Conservation (phyloP, 306 rosid genomes). For the Begonia loranthoides region DNA sequence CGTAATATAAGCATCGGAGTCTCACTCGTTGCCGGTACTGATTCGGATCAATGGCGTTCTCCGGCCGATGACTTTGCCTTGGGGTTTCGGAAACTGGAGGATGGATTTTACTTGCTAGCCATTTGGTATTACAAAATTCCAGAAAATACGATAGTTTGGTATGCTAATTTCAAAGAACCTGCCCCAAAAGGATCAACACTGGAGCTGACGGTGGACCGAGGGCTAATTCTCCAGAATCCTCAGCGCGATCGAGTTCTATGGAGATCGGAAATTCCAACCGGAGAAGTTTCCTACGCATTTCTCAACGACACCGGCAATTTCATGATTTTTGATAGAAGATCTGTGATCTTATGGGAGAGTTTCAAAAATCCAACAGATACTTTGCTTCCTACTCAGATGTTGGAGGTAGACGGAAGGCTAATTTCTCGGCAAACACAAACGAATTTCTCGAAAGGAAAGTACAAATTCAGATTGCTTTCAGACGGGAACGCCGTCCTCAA, state of each 20-base stretch:
- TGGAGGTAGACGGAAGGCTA: conserved; percentile 4
- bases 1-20: conserved; percentile 9
- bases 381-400: conserved; percentile 17
- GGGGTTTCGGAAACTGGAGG: conserved; percentile 18
- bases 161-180: conserved; percentile 11
- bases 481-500: conserved; percentile 16
- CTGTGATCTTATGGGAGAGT: conserved; percentile 12
- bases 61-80: conserved; percentile 35
- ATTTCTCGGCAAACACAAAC: conserved; percentile 20
- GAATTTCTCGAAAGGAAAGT: conserved; percentile 15
- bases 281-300: conserved; percentile 2
- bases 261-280: not conserved
- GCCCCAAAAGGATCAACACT: conserved; percentile 21
- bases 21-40: conserved; percentile 12
- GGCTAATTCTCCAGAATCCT: conserved; percentile 15
- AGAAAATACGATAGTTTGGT: conserved; percentile 32
- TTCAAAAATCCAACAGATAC: conserved; percentile 17
- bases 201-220: conserved; percentile 13
- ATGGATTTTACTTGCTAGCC: conserved; percentile 23
- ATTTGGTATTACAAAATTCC: conserved; percentile 29
- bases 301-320: conserved; percentile 15
- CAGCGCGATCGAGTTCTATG: conserved; percentile 7
- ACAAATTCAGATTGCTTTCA: not conserved
- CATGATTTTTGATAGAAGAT: conserved; percentile 1
- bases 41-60: conserved; percentile 9